Conservation (phyloP, 352 stramenopile species). For the Peronospora farinosa region DNA sequence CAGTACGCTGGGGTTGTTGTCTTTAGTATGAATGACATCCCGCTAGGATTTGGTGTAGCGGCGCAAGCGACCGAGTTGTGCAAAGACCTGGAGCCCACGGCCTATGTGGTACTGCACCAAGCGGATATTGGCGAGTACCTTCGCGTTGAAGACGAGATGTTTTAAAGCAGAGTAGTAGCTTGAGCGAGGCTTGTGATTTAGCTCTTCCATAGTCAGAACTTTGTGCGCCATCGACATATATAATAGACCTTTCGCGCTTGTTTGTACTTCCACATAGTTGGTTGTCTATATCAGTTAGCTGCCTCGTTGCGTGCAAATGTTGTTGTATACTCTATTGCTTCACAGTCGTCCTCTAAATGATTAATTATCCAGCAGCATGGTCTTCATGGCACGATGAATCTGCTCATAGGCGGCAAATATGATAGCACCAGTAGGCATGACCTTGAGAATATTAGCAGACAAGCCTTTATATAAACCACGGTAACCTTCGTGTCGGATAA, state of each 20-base stretch:
- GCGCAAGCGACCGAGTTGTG: constrained; percentile 93
- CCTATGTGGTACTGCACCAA: constrained; percentile 98
- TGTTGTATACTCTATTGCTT: constrained; percentile 26
- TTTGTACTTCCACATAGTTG: constrained; percentile 19
- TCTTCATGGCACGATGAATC: constrained; percentile 53
- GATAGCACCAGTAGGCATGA: constrained; percentile 94
- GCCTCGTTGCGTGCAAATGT: constrained; percentile 13
- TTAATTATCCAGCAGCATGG: constrained; percentile 33
- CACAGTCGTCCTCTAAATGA: constrained; percentile 3
- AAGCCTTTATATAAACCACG: constrained; percentile 93
- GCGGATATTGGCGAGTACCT: constrained; percentile 99
- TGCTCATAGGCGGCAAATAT: constrained; percentile 88
- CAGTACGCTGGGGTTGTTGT: constrained; percentile 98
- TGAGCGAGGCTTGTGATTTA: constrained; percentile 3
- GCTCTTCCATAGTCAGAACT: constrained; percentile 9
- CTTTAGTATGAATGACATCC: constrained; percentile 98
- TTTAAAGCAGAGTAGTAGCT: constrained; percentile 54
- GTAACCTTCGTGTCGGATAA: constrained; percentile 89
- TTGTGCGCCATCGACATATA: constrained; percentile 35
- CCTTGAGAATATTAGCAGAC: constrained; percentile 92
- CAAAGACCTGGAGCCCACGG: constrained; percentile 94
- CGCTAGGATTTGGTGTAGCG: constrained; percentile 96
- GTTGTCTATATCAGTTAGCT: constrained; percentile 9
- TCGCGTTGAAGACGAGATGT: constrained; percentile 96
- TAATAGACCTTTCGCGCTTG: constrained; percentile 50